Evolutionary conservation across 176 grass and related monocot genomes (phyloP).

Genomic region (Oryza nivara): DNA sequence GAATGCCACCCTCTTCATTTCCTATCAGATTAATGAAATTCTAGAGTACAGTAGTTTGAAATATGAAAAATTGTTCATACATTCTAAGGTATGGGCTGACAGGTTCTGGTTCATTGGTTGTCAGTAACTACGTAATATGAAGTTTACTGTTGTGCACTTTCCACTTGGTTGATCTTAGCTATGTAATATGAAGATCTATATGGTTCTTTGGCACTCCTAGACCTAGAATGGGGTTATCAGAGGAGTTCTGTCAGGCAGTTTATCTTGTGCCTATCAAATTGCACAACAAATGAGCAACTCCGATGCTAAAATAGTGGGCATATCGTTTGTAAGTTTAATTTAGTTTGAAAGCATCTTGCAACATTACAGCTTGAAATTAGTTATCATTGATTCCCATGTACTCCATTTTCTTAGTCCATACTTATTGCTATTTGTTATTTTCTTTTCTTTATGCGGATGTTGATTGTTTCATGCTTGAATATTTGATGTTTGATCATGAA

Average conservation of each 20-base stretch:
- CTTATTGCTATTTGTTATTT: not conserved
- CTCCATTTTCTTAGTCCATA: not conserved
- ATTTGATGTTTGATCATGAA: conserved; percentile 16
- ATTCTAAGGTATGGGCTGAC: not conserved
- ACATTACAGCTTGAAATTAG: not conserved
- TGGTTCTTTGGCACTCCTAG: not conserved
- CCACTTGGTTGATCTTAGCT: not conserved
- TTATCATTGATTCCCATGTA: not conserved
- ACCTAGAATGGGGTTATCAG: not conserved
- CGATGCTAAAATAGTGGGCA: not conserved
- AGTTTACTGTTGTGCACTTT: not conserved
- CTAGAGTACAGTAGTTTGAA: not conserved
- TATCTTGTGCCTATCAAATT: not conserved
- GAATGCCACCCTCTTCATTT: not conserved
- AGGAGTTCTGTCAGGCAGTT: not conserved
- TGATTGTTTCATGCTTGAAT: not conserved
- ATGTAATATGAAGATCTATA: not conserved
- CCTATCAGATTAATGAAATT: not conserved
- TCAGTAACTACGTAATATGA: not conserved
- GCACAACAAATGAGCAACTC: not conserved
- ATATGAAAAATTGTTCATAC: not conserved
- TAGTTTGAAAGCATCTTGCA: not conserved
- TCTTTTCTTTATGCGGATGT: not conserved
- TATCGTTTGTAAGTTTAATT: not conserved
- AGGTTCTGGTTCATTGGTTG: not conserved